Base-by-base conservation (phyloP, 208 protist species). In the Leishmania amazonensis region DNA sequence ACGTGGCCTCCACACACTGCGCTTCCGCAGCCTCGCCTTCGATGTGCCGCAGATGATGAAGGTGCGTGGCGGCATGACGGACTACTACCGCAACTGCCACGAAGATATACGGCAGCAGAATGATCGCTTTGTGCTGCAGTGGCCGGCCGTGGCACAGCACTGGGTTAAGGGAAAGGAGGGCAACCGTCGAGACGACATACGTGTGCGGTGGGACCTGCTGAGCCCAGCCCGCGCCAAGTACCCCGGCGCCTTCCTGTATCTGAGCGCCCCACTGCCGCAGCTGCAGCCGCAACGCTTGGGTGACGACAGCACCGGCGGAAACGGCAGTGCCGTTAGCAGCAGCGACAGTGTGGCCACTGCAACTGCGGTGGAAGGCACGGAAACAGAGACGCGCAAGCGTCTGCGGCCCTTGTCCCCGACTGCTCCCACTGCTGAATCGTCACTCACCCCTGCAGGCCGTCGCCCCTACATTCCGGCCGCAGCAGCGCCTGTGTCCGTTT, bases 31-130 rank as follows among this genome's bases (percentile, higher is more conserved):
- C 79, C 79, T 98, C 38, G 88, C 88, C 67, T 98, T 98, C 82
- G 88, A 92, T 24, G 93, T 93, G 1, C 95, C 95, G 2, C 83
- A 89, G 75, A 98, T 98, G 95, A 90, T 88, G n/a, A 94, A 93
- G 78, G 70, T 88, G 47, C 53, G 85, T 19, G 95, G 95, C 8
- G 95, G 95, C 49, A 97, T 98, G 94, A 96, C 93, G 65, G 89
- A 96, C 74, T 98, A 96, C 86, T 98, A 98, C 85, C 89, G 88
- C 42, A 91, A 82, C 60, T 87, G 91, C 60, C 85, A 89, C 53
- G 90, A 92, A 15, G 93, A 95, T 9, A 95, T 96, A 58, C 78
- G 83, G 42, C 71, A 79, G 76, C 91, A 96, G 85, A 96, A 97
- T 77, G 80, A 89, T 42, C 84, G 84, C 19, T 95, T 97, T 79